Evolutionary conservation across 345 rosid genomes (phyloP).

Genomic region (Linum lewisii): DNA sequence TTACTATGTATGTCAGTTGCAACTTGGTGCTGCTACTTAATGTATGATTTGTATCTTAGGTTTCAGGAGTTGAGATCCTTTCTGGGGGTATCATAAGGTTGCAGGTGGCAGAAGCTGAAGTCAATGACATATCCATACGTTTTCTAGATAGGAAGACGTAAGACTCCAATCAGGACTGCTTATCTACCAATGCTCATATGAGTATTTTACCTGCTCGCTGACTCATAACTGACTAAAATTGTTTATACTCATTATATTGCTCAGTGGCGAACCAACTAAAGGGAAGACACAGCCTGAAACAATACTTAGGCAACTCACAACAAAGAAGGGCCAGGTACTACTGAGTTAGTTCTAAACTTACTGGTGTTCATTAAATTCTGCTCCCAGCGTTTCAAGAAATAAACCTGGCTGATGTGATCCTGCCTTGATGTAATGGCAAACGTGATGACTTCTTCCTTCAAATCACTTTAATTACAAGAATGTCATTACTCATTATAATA

Average conservation of each 20-base stretch:
- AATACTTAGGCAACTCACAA: slow-evolving; percentile 82
- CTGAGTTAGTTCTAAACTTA: neutral
- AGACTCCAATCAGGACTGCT: slow-evolving; percentile 25
- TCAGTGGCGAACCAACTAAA: slow-evolving; percentile 81
- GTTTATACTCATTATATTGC: slow-evolving; percentile 9
- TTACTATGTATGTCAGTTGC: neutral
- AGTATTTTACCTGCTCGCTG: neutral
- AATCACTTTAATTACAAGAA: neutral
- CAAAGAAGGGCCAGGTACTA: slow-evolving; percentile 90
- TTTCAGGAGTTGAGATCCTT: slow-evolving; percentile 77
- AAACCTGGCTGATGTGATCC: neutral
- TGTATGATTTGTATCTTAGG: slow-evolving; percentile 29
- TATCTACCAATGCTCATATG: neutral
- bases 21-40: neutral
- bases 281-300: slow-evolving; percentile 84
- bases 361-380: too few species aligned
- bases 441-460: neutral
- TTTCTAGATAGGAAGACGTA: slow-evolving; percentile 89
- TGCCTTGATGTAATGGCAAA: neutral
- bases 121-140: slow-evolving; percentile 70
- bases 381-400: neutral
- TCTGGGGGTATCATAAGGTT: slow-evolving; percentile 87
- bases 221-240: neutral
- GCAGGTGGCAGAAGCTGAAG: slow-evolving; percentile 93
- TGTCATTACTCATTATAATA: neutral